phyloP scores from a whole-genome alignment of 192 early-diverging fungal genomes.

The Rhizophagus prolifer region DNA sequence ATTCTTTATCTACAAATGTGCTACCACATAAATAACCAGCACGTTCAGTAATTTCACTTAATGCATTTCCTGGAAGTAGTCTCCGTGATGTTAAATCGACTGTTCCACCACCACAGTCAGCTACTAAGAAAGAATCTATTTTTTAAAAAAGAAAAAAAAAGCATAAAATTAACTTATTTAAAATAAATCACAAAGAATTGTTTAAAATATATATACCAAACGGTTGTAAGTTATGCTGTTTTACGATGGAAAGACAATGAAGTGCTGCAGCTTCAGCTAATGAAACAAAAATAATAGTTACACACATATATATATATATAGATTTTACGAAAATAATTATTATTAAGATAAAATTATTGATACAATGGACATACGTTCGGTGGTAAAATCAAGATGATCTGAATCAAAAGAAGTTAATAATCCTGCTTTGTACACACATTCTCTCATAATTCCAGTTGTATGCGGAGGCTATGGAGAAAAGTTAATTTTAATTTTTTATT shows the following conservation, averaged over 20 bases:
- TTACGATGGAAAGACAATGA: background rate
- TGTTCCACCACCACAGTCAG: constrained; percentile 47
- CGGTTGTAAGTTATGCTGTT: background rate
- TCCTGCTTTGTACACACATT: background rate
- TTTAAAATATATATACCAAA: background rate
- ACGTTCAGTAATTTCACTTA: constrained; percentile 31
- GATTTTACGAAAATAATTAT: too few relatives aligned
- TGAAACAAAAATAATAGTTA: background rate
- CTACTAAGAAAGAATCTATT: constrained; percentile 39
- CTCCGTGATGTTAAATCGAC: constrained; percentile 42
- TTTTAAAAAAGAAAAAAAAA: background rate
- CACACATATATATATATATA: too few relatives aligned
- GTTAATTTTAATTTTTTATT: background rate
- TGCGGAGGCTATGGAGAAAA: background rate
- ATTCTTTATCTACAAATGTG: constrained; percentile 14
- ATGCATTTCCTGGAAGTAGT: background rate
- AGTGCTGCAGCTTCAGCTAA: constrained; percentile 11
- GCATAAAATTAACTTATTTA: too few relatives aligned
- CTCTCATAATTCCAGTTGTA: constrained; percentile 6
- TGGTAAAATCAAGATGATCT: constrained; percentile 9
- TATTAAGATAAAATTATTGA: too few relatives aligned
- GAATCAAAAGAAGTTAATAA: background rate
- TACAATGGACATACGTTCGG: constrained; percentile 1
- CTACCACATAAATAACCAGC: constrained; percentile 15
- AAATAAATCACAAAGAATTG: background rate